These are phyloP conservation scores for Trametes pubescens DNA, from an alignment of 1,284 basidiomycete species.

Conservation along the genomic window DNA sequence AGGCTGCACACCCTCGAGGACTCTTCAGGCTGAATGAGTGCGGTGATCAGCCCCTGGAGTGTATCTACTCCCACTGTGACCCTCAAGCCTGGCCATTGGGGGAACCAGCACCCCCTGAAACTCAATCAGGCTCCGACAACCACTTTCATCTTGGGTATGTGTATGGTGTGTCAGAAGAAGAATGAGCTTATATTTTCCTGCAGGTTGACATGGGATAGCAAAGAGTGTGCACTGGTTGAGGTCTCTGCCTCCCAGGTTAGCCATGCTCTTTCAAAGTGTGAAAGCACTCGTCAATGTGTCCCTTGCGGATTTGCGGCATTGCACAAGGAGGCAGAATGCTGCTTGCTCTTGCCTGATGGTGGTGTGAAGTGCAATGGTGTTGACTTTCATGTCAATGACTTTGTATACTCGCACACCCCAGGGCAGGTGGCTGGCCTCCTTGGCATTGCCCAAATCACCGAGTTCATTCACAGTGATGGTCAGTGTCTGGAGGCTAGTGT, in stretches of 20 bases:
- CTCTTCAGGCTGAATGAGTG: slow-evolving; percentile 65
- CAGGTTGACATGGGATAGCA: slow-evolving; percentile 51
- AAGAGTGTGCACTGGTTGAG: slow-evolving; percentile 52
- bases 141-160: slow-evolving; percentile 62
- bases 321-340: slow-evolving; percentile 34
- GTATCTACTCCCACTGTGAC: slow-evolving; percentile 64
- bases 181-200: background rate
- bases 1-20: slow-evolving; percentile 65
- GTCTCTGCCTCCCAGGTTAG: slow-evolving; percentile 47
- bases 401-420: slow-evolving; percentile 57
- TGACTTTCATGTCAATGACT: slow-evolving; percentile 64
- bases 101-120: slow-evolving; percentile 54
- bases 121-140: slow-evolving; percentile 48
- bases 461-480: slow-evolving; percentile 42
- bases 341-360: slow-evolving; percentile 37
- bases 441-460: slow-evolving; percentile 62
- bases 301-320: slow-evolving; percentile 51
- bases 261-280: slow-evolving; percentile 43
- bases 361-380: slow-evolving; percentile 49
- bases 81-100: slow-evolving; percentile 51
- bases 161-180: background rate
- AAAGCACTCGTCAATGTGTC: slow-evolving; percentile 51
- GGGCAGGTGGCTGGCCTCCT: slow-evolving; percentile 44
- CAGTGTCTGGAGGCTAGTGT: slow-evolving; percentile 45
- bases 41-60: slow-evolving; percentile 55